phyloP scores from a whole-genome alignment of 2,329 filamentous ascomycete genomes.

The Scedosporium minutisporum region DNA sequence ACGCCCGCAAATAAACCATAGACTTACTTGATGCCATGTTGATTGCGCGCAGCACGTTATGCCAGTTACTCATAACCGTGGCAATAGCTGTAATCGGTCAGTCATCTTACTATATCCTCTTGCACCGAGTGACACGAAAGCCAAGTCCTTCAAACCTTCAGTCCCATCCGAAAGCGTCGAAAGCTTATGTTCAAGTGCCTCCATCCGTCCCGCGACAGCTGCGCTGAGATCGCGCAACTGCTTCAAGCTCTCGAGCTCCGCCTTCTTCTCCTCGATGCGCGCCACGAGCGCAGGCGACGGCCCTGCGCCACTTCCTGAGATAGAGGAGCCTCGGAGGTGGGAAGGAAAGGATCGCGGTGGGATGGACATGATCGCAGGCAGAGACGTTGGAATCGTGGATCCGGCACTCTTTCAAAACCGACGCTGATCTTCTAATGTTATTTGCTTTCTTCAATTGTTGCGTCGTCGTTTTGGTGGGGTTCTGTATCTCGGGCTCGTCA shows the following conservation, averaged over 20 bases:
- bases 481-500: not conserved
- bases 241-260: constrained; percentile 68
- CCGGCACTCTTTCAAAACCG: not conserved
- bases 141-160: constrained; percentile 45
- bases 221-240: constrained; percentile 72
- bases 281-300: constrained; percentile 63
- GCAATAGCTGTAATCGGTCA: constrained; percentile 55
- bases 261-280: constrained; percentile 77
- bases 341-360: constrained; percentile 49
- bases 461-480: not conserved
- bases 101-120: not conserved
- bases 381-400: not conserved
- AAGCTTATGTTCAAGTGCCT: constrained; percentile 68
- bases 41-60: constrained; percentile 75
- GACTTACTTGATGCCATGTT: constrained; percentile 73
- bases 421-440: not conserved
- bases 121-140: not conserved
- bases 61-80: constrained; percentile 78
- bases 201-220: constrained; percentile 72
- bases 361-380: constrained; percentile 38
- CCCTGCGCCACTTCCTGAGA: constrained; percentile 30
- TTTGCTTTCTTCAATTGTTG: not conserved
- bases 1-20: not conserved
- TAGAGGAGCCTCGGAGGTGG: constrained; percentile 56
- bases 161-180: constrained; percentile 71